phyloP scores from a whole-genome alignment of 176 grass and related monocot species.

The Aegilops bicornis region DNA sequence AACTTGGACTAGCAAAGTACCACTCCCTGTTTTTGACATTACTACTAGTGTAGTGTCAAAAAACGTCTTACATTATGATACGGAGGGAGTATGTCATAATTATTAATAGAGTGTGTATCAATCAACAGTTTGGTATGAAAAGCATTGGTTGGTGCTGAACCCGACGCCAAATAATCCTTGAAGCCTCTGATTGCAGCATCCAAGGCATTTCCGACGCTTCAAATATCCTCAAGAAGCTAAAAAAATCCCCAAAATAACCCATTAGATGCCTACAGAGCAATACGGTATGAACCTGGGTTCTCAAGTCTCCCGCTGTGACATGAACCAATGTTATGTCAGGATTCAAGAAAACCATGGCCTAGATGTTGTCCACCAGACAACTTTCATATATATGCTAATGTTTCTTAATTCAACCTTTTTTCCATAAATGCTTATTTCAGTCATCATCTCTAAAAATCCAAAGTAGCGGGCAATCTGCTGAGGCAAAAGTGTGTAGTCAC shows the following conservation, averaged over 20 bases:
- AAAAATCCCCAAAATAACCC: neutral
- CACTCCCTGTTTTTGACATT: neutral
- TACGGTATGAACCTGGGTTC: neutral
- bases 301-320: neutral
- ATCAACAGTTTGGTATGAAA: too few relatives aligned
- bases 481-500: neutral
- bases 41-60: too few relatives aligned
- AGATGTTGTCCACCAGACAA: neutral
- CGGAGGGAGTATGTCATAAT: neutral
- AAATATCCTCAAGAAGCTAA: constrained; percentile 17
- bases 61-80: too few relatives aligned
- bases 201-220: constrained; percentile 38
- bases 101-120: neutral
- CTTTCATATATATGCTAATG: neutral
- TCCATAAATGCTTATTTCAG: neutral
- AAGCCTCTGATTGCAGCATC: constrained; percentile 45
- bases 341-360: neutral
- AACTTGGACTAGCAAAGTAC: neutral
- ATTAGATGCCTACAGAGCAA: neutral
- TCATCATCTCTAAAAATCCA: neutral
- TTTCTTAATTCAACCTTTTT: neutral
- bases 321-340: neutral
- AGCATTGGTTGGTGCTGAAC: neutral
- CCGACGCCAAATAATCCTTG: constrained; percentile 25
- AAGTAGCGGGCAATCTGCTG: neutral